Conservation (phyloP, 2,329 filamentous ascomycete genomes). For the Dactylellina haptotyla region DNA sequence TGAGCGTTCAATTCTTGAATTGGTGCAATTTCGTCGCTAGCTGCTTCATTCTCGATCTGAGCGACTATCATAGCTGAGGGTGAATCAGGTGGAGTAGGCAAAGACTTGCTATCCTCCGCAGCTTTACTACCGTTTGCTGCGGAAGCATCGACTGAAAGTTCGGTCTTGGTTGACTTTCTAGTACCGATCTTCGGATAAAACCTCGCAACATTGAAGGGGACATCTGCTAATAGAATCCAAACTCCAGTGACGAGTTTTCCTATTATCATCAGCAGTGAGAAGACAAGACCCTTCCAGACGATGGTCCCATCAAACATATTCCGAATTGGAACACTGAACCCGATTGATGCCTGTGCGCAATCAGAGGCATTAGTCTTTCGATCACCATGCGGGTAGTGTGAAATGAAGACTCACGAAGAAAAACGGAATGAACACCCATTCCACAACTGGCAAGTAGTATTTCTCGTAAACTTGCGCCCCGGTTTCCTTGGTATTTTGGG, state of each 20-base stretch:
- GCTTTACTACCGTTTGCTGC: too few species aligned
- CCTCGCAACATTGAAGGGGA: constrained; percentile 58
- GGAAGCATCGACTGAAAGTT: background rate
- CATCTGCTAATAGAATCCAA: constrained; percentile 65
- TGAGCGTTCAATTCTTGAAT: background rate
- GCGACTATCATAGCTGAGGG: background rate
- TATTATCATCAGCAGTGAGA: constrained; percentile 75
- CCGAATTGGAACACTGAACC: constrained; percentile 80
- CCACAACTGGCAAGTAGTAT: constrained; percentile 62
- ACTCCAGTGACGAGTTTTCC: constrained; percentile 71
- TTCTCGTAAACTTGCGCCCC: constrained; percentile 59
- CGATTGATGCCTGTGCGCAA: constrained; percentile 68
- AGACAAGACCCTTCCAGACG: constrained; percentile 78
- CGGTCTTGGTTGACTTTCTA: background rate
- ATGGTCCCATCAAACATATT: constrained; percentile 72
- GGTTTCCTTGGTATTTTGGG: constrained; percentile 3
- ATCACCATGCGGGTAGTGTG: background rate
- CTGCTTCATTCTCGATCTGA: background rate
- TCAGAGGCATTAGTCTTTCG: constrained; percentile 10
- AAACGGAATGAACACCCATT: constrained; percentile 72
- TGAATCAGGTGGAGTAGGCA: background rate
- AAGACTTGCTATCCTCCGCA: background rate
- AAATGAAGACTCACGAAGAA: constrained; percentile 71
- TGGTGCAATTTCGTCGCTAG: background rate
- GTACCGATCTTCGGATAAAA: constrained; percentile 12